Base-by-base conservation (phyloP, 306 rosid genomes). In the Gynostemma pentaphyllum region DNA sequence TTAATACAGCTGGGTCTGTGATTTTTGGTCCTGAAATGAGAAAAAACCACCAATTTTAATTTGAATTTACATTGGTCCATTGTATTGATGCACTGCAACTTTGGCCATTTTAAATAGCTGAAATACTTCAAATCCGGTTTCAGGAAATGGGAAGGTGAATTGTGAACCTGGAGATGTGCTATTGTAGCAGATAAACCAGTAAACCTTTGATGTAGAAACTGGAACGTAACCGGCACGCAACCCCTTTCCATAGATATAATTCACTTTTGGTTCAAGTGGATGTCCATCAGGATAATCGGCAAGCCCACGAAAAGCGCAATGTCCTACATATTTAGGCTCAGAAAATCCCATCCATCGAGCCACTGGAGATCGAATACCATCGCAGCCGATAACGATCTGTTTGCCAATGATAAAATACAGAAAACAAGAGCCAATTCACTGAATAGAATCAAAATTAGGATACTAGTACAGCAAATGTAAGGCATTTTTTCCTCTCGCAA, bases 181-280 rank as follows among this genome's bases (percentile, higher is more conserved):
- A 69, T 87, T 87, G 83, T 80, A 88, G 79, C 96, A 91, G 85
- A 91, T 52, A 57, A 91, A 88, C 98, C 98, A 88, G 81, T 88
- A 88, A 41, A 91, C 95, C 80, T 82, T 88, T 29, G 96, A 78
- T 4, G 83, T 74, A 72, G 98, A 91, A 78, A 91, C 84, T 36
- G 95, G 96, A 66, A 87, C 89, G 68, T 69, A 85, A 21, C 86
- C 96, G 1, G 95, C 98, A 2, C 96, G 88, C 71, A 83, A 62
- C 7, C 98, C 96, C 76, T 76, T 80, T 64, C 95, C 89, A 5
- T 91, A 85, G 64, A 85, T 57, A 65, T 91, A 83, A 64, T 75
- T 91, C 68, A 87, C 83, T 59, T 47, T 82, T 37, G 86, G 79
- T 64, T 68, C 76, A 52, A 56, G 81, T 24, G 91, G 85, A 39